Evolutionary conservation across 2,329 filamentous ascomycete genomes (phyloP).

Genomic region (Tolypocladium pustulatum): DNA sequence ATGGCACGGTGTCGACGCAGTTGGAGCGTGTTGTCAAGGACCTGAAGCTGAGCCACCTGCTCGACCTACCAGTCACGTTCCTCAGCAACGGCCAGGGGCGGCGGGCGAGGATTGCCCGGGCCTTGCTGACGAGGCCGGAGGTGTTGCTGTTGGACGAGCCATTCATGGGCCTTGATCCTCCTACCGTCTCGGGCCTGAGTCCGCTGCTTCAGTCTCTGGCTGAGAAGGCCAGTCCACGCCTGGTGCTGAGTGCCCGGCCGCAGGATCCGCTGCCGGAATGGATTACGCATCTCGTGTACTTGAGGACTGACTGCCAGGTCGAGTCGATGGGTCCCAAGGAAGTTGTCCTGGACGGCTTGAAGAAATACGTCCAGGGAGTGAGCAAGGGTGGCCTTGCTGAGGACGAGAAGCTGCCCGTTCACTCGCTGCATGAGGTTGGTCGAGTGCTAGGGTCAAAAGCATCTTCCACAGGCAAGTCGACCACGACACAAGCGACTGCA

Average conservation of each 20-base stretch:
- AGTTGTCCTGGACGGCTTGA: conserved; percentile 45
- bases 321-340: conserved; percentile 55
- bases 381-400: conserved; percentile 31
- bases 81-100: conserved; percentile 90
- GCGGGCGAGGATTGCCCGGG: conserved; percentile 78
- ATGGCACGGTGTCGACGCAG: conserved; percentile 34
- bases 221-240: conserved; percentile 52
- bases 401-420: conserved; percentile 36
- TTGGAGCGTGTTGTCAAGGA: conserved; percentile 57
- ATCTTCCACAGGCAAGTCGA: conserved; percentile 2
- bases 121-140: conserved; percentile 67
- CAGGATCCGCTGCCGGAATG: conserved; percentile 84
- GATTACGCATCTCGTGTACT: conserved; percentile 74
- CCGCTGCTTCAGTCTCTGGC: conserved; percentile 60
- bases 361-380: conserved; percentile 35
- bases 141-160: conserved; percentile 84
- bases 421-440: conserved; percentile 39
- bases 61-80: conserved; percentile 77
- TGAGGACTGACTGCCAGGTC: conserved; percentile 58
- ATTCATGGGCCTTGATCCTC: conserved; percentile 91
- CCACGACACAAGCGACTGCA: conserved; percentile 3
- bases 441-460: conserved; percentile 25
- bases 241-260: conserved; percentile 69
- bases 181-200: conserved; percentile 63
- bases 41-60: conserved; percentile 55